These are phyloP conservation scores for Sphaerulina musiva DNA, from an alignment of 2,329 filamentous ascomycete genomes.

Conservation along the genomic window DNA sequence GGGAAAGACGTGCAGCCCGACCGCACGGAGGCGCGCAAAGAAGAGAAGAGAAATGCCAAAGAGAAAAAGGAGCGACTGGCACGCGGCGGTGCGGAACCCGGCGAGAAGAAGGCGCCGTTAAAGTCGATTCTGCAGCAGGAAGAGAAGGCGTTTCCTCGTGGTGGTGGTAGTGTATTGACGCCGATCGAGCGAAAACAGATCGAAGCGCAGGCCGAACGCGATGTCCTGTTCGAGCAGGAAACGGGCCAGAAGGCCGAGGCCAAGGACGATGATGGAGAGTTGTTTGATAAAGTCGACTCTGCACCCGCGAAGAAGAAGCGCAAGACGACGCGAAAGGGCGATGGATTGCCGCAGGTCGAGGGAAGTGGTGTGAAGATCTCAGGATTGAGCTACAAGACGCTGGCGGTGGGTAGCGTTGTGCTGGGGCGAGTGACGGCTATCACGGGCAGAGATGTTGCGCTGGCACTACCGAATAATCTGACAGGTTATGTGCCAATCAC, in stretches of 20 bases:
- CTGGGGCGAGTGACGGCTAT: conserved; percentile 81
- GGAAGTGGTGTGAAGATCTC: conserved; percentile 35
- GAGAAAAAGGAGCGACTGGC: conserved; percentile 23
- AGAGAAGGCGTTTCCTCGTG: conserved; percentile 84
- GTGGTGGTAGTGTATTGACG: conserved; percentile 82
- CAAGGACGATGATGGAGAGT: conserved; percentile 45
- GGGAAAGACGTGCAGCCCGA: conserved; percentile 7
- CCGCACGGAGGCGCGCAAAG: conserved; percentile 13
- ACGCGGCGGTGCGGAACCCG: conserved; percentile 14
- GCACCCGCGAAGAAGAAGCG: conserved; percentile 45
- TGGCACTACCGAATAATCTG: conserved; percentile 88
- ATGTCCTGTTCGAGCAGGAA: conserved; percentile 83
- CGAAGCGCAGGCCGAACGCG: conserved; percentile 81
- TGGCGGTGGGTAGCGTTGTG: conserved; percentile 78
- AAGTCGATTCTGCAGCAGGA: conserved; percentile 60
- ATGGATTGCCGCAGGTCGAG: conserved; percentile 34
- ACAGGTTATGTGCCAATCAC: conserved; percentile 84
- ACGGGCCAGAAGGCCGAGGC: conserved; percentile 53
- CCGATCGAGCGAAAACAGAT: conserved; percentile 96
- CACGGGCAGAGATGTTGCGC: conserved; percentile 67
- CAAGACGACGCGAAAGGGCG: conserved; percentile 32
- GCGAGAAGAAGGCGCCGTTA: conserved; percentile 27
- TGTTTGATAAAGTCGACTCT: conserved; percentile 37
- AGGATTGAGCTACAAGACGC: conserved; percentile 68
- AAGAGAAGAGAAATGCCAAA: conserved; percentile 15